phyloP scores from a whole-genome alignment of 2,329 filamentous ascomycete genomes.

The Chrysoporthe deuterocubensis region DNA sequence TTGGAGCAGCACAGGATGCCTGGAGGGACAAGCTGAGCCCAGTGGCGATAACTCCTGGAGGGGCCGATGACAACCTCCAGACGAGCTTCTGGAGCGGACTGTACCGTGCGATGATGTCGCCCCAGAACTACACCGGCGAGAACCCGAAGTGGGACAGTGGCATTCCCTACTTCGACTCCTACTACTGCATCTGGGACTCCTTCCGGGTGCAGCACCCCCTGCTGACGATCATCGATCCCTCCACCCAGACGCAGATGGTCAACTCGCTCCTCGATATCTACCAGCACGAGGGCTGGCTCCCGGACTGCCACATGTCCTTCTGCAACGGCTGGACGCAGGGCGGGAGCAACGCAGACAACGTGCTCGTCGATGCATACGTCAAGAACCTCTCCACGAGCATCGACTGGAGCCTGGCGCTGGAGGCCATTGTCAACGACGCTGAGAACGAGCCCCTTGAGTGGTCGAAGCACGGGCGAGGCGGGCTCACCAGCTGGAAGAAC shows the following conservation, averaged over 20 bases:
- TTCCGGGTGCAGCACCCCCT: constrained; percentile 67
- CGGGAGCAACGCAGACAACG: constrained; percentile 68
- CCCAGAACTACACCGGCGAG: constrained; percentile 69
- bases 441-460: constrained; percentile 65
- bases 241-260: constrained; percentile 63
- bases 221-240: constrained; percentile 65
- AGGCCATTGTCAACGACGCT: constrained; percentile 68
- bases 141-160: constrained; percentile 65
- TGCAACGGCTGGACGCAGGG: constrained; percentile 71
- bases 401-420: constrained; percentile 64
- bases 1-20: constrained; percentile 51
- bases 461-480: constrained; percentile 68
- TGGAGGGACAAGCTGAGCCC: constrained; percentile 63
- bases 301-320: constrained; percentile 70
- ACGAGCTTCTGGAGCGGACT: constrained; percentile 65
- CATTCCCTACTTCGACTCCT: constrained; percentile 67
- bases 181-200: constrained; percentile 63
- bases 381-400: constrained; percentile 64
- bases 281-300: constrained; percentile 66
- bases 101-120: constrained; percentile 65
- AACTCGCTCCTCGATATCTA: constrained; percentile 69
- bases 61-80: constrained; percentile 55
- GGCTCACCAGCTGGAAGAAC: constrained; percentile 65
- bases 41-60: constrained; percentile 53
- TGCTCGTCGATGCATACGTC: constrained; percentile 64